Percentiles rank a stretch among this genome's conserved stretches.
These are phyloP conservation scores for Sugiyamaella lignohabitans DNA, from an alignment of 805 yeast genomes.

Conservation along the genomic window DNA sequence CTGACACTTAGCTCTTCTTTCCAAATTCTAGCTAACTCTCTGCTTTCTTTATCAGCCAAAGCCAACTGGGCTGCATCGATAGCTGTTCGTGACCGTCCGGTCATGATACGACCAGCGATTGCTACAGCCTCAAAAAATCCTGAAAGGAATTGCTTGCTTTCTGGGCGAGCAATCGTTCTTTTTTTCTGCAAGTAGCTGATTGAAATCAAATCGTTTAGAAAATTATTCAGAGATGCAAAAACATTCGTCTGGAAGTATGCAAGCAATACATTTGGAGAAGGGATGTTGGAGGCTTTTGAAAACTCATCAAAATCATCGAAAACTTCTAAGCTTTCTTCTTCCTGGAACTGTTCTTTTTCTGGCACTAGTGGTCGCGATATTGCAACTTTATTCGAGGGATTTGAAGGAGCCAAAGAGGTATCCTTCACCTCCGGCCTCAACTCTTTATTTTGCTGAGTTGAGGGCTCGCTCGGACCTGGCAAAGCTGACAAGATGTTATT, in stretches of 20 bases:
- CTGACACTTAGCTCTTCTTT: slow-evolving; percentile 11
- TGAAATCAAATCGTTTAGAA: slow-evolving; percentile 17
- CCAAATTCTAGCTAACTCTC: slow-evolving; percentile 21
- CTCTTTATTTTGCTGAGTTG: too few species aligned
- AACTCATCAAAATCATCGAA: slow-evolving; percentile 15
- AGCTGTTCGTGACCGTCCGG: slow-evolving; percentile 20
- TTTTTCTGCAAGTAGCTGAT: slow-evolving; percentile 19
- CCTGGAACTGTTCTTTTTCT: not conserved
- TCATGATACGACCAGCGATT: slow-evolving; percentile 21
- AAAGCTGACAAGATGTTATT: slow-evolving; percentile 14
- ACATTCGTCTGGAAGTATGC: slow-evolving; percentile 20
- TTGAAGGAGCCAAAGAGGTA: not conserved
- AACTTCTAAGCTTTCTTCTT: slow-evolving; percentile 19
- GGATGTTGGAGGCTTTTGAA: slow-evolving; percentile 14
- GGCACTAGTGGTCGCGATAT: not conserved
- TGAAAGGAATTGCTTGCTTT: slow-evolving; percentile 18
- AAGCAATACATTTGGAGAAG: slow-evolving; percentile 27
- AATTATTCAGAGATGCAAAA: slow-evolving; percentile 13
- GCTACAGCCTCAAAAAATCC: slow-evolving; percentile 19
- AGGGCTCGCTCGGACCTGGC: slow-evolving; percentile 9
- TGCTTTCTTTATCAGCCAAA: slow-evolving; percentile 20
- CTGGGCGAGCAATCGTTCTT: slow-evolving; percentile 20
- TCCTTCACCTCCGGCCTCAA: too few species aligned
- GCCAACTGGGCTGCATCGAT: slow-evolving; percentile 3
- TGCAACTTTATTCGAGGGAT: not conserved